Conservation (phyloP, 1,139 yeast species). For the Scheffersomyces parashehatae region DNA sequence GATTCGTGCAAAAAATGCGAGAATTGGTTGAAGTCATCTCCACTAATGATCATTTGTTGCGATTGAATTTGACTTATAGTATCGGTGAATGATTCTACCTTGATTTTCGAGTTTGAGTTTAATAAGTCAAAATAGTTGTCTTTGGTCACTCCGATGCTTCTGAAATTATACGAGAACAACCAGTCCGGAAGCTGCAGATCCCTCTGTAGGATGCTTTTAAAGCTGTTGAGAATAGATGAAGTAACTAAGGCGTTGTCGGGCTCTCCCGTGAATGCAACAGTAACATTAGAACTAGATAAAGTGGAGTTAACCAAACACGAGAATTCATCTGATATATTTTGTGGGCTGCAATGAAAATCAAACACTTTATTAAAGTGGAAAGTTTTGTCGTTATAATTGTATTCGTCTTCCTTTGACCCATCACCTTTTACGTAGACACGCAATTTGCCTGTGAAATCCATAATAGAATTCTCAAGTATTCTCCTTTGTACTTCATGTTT, state of each 20-base stretch:
- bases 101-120: conserved; percentile 8
- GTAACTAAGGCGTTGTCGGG: conserved; percentile 5
- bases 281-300: conserved; percentile 18
- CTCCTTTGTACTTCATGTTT: conserved; percentile 33
- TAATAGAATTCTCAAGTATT: conserved; percentile 53
- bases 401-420: conserved; percentile 1
- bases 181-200: conserved; percentile 1
- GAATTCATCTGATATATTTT: conserved; percentile 21
- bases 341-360: conserved; percentile 3
- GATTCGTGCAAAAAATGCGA: conserved; percentile 4
- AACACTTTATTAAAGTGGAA: conserved; percentile 24
- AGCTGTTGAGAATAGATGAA: conserved; percentile 12
- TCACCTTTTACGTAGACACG: conserved; percentile 30
- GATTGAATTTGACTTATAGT: conserved; percentile 13
- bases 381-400: background rate
- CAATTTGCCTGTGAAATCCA: conserved; percentile 42
- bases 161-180: conserved; percentile 14
- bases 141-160: background rate
- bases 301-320: conserved; percentile 18
- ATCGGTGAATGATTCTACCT: conserved; percentile 5
- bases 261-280: conserved; percentile 19
- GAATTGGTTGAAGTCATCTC: conserved; percentile 6
- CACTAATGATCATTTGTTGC: conserved; percentile 23
- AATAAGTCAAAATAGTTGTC: conserved; percentile 4
- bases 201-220: conserved; percentile 9